Base-by-base conservation (phyloP, 2,329 filamentous ascomycete genomes). In the Cryphonectria naterciae region DNA sequence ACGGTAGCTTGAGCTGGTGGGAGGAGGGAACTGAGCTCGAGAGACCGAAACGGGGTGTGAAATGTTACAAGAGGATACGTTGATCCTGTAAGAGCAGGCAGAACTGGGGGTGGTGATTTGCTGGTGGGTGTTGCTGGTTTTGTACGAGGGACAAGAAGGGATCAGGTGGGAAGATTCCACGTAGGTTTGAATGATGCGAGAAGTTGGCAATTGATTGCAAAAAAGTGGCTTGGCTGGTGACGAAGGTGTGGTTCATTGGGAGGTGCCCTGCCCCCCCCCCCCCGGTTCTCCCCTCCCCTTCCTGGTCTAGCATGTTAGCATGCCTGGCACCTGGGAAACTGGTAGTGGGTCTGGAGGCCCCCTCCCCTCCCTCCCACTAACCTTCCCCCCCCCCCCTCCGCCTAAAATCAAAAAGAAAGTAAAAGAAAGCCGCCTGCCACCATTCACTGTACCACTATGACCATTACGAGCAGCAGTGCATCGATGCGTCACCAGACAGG, bases 191-290 rank as follows among this genome's bases (percentile, higher is more conserved):
- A 25, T 32, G 52, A 35, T 61, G 54, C 61, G 67, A 66, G 65
- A 70, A 70, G 52, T 70, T 70, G 70, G 68, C 68, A 65, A 62
- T 43, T 58, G 65, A 52, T 60, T 60, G 67, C 63, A 63, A 68
- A 67, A 67, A 67, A 67, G 68, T 72, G 70, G 70, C 68, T 72
- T 72, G 70, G 70, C 60, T 70, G 70, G 70, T 72, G 70, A 72
- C 70, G 70, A 70, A 63, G 66, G 70, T 46, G 32, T 17, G 22
- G 32, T 61, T 39, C 58, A 22, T 35, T 61, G 15, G 25, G 25
- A 15, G 46, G 46, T 19, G 6, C 22, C 46, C 37, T 13, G 8
- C 37, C 1, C 11, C 37, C 37, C 37, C 37, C 37, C 37, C 37
- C 37, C 37, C 37, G 35, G n/a, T 10, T 4, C 19, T n/a, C 46